phyloP scores from a whole-genome alignment of 2,329 filamentous ascomycete species.

The Zymoseptoria pseudotritici region DNA sequence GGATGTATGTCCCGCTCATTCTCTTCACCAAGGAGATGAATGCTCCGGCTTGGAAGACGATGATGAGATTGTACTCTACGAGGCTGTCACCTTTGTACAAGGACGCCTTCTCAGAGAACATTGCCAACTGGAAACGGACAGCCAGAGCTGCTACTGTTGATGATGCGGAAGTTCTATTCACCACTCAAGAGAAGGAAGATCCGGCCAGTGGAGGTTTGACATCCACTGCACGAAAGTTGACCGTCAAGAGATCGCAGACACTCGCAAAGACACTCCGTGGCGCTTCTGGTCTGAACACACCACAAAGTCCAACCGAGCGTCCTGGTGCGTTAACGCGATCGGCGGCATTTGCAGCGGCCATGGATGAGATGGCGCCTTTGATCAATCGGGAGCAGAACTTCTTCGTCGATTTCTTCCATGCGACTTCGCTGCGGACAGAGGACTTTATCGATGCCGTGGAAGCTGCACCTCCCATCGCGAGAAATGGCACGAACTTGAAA shows the following conservation, averaged over 20 bases:
- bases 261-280: slow-evolving; percentile 66
- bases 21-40: slow-evolving; percentile 85
- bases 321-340: slow-evolving; percentile 51
- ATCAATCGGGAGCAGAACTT: slow-evolving; percentile 96
- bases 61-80: slow-evolving; percentile 74
- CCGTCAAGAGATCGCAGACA: slow-evolving; percentile 88
- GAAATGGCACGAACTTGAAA: slow-evolving; percentile 65
- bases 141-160: slow-evolving; percentile 27
- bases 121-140: slow-evolving; percentile 58
- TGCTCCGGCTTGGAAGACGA: slow-evolving; percentile 67
- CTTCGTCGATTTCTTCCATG: slow-evolving; percentile 91
- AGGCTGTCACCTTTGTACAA: slow-evolving; percentile 71
- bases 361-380: slow-evolving; percentile 75
- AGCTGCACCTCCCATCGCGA: slow-evolving; percentile 56
- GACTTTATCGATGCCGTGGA: slow-evolving; percentile 80
- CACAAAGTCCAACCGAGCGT: slow-evolving; percentile 51
- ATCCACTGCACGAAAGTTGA: slow-evolving; percentile 76
- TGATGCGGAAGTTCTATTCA: slow-evolving; percentile 62
- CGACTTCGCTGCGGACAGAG: slow-evolving; percentile 70
- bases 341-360: slow-evolving; percentile 70
- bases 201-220: slow-evolving; percentile 49
- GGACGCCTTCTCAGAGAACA: slow-evolving; percentile 70
- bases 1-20: slow-evolving; percentile 81
- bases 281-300: slow-evolving; percentile 54
- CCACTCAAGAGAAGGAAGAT: slow-evolving; percentile 79